Base-by-base conservation (phyloP, 805 yeast species). In the Wickerhamiella nectarea region DNA sequence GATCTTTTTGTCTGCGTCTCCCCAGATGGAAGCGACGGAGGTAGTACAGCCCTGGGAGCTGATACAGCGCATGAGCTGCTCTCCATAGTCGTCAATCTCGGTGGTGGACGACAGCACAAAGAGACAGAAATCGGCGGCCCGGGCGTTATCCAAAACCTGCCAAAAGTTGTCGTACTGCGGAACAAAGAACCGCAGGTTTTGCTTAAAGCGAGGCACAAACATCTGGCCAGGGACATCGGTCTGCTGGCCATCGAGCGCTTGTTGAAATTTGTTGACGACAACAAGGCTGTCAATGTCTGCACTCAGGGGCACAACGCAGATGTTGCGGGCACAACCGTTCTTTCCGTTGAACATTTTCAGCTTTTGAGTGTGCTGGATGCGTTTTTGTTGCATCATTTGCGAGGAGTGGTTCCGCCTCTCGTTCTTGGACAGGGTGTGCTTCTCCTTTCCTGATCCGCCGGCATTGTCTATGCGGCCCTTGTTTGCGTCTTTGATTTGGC, bases 1-100 rank as follows among this genome's bases (percentile, higher is more conserved):
- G 11, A 76, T 71, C 52, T 80, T 73, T 56, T 84, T 84, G 14
- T 36, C 47, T 55, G 72, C 76, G 61, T 80, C 80, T 54, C 85
- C 84, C 6, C 91, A 75, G 21, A 87, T 74, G 9, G 83, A 84
- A 22, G 93, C 91, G 45, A 80, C 65, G 1, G 77, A 78, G 3
- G 85, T 74, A 0, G 94, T 79, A 11, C 87, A 80, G 68, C 97
- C 97, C 65, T 93, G 98, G 11, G 87, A 72, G 56, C 83, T 85
- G 28, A 87, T 71, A 1, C 95, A 83, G 62, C 97, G 76, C 45
- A 91, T 68, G 22, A 87, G 75, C 55, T 84, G 87, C 63, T 91
- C 98, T 39, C 97, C 97, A 53, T 75, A 73, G 33, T 70, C 71
- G 51, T 80, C 86, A 43, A 89, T 89, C 64, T 91, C 97, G 39